Percentiles rank a stretch among this genome's conserved stretches.
phyloP scores from a whole-genome alignment of 2,329 filamentous ascomycete species.

The Acrocalymma vagum region DNA sequence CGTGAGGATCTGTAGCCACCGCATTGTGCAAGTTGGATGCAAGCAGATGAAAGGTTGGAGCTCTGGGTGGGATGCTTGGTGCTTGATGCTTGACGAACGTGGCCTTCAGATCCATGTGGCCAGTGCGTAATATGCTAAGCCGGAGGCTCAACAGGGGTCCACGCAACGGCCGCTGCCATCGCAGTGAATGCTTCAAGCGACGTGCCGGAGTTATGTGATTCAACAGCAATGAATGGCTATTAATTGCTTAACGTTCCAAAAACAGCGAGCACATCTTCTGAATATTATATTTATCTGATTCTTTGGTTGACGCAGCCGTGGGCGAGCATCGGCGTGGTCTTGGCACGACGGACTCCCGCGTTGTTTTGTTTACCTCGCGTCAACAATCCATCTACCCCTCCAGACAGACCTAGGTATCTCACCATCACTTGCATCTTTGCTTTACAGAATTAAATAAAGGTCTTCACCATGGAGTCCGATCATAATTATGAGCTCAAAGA shows the following conservation, averaged over 20 bases:
- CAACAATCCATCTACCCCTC: constrained; percentile 26
- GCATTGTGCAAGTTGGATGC: constrained; percentile 65
- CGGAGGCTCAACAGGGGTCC: constrained; percentile 11
- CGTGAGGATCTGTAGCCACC: constrained; percentile 67
- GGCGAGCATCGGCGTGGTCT: too few relatives aligned
- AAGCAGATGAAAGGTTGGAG: constrained; percentile 26
- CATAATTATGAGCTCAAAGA: constrained; percentile 42
- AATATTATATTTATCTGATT: too few relatives aligned
- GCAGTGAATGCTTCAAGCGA: too few relatives aligned
- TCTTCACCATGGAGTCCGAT: constrained; percentile 32
- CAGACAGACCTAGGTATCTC: constrained; percentile 15
- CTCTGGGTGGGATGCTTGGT: constrained; percentile 21
- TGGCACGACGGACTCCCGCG: constrained; percentile 16
- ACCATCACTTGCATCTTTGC: constrained; percentile 21
- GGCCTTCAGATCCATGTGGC: constrained; percentile 35
- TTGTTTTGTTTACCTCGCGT: constrained; percentile 48
- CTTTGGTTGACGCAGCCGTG: too few relatives aligned
- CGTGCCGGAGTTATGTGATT: too few relatives aligned
- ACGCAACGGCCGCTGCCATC: too few relatives aligned
- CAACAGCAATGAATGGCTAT: too few relatives aligned
- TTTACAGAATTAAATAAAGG: constrained; percentile 33
- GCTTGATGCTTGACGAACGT: constrained; percentile 39
- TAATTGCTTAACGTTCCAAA: too few relatives aligned
- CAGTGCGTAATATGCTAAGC: constrained; percentile 37
- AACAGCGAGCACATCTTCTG: too few relatives aligned